phyloP scores from a whole-genome alignment of 371 early-diverging fungal species.

The Syncephalastrum monosporum region DNA sequence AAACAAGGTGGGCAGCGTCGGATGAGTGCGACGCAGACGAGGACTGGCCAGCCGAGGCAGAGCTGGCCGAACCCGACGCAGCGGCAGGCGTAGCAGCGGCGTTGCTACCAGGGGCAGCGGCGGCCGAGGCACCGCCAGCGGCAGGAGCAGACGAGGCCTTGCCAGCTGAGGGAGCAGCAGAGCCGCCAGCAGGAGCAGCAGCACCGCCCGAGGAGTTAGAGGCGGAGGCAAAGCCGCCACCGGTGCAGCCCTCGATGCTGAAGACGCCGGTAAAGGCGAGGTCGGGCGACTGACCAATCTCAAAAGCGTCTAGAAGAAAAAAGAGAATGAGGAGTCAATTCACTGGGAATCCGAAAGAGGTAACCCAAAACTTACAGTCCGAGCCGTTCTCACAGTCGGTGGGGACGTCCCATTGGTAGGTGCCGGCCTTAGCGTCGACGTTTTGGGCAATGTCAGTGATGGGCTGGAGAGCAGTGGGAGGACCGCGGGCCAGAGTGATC shows the following conservation, averaged over 20 bases:
- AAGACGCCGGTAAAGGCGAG: constrained; percentile 52
- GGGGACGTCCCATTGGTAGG: constrained; percentile 25
- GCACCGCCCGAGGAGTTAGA: constrained; percentile 2
- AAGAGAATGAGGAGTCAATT: neutral
- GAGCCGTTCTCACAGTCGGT: constrained; percentile 22
- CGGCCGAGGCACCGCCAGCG: constrained; percentile 5
- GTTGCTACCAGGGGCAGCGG: constrained; percentile 6
- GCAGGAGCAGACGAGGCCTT: constrained; percentile 2
- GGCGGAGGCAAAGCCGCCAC: constrained; percentile 14
- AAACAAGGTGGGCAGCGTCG: neutral
- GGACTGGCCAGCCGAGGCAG: constrained; percentile 2
- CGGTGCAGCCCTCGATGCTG: constrained; percentile 38
- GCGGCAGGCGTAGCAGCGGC: constrained; percentile 7
- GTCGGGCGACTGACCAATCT: constrained; percentile 46
- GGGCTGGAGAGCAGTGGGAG: constrained; percentile 26
- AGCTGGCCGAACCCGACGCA: constrained; percentile 1
- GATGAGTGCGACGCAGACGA: neutral
- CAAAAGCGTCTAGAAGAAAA: constrained; percentile 41
- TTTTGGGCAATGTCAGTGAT: constrained; percentile 20
- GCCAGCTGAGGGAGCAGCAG: constrained; percentile 3
- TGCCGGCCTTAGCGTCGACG: constrained; percentile 17
- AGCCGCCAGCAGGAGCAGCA: neutral
- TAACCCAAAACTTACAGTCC: constrained; percentile 19
- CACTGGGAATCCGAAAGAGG: too few species aligned
- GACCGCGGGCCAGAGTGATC: constrained; percentile 23